A percentile compares a stretch with the other conserved stretches of the same genome.
phyloP scores from a whole-genome alignment of 2,329 filamentous ascomycete species.

The Sporothrix variecibatus region DNA sequence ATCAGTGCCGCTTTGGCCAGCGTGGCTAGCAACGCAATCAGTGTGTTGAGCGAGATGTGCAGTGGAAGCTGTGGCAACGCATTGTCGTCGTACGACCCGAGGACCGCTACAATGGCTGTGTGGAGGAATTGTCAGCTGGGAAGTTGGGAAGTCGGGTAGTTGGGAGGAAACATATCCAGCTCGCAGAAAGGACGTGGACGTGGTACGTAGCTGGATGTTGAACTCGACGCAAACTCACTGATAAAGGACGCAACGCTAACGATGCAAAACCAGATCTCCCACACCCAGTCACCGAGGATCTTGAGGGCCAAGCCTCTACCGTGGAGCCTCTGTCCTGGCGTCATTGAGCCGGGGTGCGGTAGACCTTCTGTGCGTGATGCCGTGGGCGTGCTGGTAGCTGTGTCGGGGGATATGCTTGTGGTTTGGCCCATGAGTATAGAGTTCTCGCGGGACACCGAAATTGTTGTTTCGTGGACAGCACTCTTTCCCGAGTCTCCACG shows the following conservation, averaged over 20 bases:
- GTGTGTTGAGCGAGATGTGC: conserved; percentile 35
- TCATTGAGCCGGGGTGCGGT: not conserved
- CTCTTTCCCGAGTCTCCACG: not conserved
- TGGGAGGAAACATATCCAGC: not conserved
- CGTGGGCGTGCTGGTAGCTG: not conserved
- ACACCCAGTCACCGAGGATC: not conserved
- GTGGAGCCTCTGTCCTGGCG: not conserved
- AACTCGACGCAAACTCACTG: not conserved
- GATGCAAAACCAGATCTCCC: conserved; percentile 16
- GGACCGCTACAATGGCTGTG: not conserved
- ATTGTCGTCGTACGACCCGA: conserved; percentile 8
- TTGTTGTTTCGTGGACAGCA: not conserved
- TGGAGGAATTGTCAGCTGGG: not conserved
- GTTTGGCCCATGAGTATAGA: not conserved
- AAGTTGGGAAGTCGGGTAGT: no score
- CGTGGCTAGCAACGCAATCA: conserved; percentile 36
- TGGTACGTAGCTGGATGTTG: no score
- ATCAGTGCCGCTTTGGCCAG: conserved; percentile 35
- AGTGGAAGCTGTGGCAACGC: conserved; percentile 32
- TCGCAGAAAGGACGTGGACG: not conserved
- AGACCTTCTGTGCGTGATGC: not conserved
- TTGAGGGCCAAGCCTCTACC: not conserved
- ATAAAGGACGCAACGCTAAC: conserved; percentile 18
- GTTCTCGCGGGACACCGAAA: not conserved
- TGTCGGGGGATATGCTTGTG: not conserved